Evolutionary conservation across 495 filamentous ascomycete genomes (phyloP).

Genomic region (Lophiostoma macrostomum): DNA sequence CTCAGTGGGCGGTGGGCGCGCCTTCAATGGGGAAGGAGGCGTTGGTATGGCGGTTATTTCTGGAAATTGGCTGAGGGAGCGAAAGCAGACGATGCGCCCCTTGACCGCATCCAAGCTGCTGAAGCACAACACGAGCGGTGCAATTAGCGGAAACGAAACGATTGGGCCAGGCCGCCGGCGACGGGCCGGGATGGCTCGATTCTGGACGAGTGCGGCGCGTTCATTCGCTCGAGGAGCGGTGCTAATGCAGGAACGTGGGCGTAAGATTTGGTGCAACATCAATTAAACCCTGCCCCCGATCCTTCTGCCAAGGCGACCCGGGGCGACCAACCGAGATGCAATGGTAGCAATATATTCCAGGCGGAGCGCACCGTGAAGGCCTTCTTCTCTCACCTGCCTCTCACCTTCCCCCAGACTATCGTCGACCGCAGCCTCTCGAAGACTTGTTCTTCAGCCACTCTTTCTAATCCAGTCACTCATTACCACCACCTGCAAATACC

Average conservation of each 20-base stretch:
- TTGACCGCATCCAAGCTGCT: conserved; percentile 3
- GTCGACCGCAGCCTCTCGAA: conserved; percentile 14
- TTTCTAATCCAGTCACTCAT: conserved; percentile 24
- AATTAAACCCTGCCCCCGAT: not conserved
- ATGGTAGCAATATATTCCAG: conserved; percentile 21
- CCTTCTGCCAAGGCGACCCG: conserved; percentile 1
- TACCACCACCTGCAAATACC: conserved; percentile 2
- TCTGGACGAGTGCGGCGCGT: not conserved
- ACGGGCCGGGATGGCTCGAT: not conserved
- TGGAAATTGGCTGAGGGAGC: conserved; percentile 25
- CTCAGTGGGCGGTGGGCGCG: not conserved
- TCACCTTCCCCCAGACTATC: conserved; percentile 5
- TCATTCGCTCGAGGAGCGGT: not conserved
- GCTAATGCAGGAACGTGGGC: conserved; percentile 27
- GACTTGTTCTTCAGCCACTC: conserved; percentile 35
- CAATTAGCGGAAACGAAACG: not conserved
- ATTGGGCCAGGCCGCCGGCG: conserved; percentile 6
- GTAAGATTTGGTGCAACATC: not conserved
- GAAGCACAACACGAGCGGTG: conserved; percentile 22
- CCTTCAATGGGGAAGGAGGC: not conserved
- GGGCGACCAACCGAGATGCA: not conserved
- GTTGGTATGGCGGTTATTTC: conserved; percentile 18
- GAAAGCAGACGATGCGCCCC: conserved; percentile 5
- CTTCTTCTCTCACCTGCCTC: conserved; percentile 13
- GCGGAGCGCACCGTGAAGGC: conserved; percentile 1